Evolutionary conservation across 192 early-diverging fungal species (phyloP), one percentile per base, ranked within the genome.

Genomic region (Diversispora eburnea): DNA sequence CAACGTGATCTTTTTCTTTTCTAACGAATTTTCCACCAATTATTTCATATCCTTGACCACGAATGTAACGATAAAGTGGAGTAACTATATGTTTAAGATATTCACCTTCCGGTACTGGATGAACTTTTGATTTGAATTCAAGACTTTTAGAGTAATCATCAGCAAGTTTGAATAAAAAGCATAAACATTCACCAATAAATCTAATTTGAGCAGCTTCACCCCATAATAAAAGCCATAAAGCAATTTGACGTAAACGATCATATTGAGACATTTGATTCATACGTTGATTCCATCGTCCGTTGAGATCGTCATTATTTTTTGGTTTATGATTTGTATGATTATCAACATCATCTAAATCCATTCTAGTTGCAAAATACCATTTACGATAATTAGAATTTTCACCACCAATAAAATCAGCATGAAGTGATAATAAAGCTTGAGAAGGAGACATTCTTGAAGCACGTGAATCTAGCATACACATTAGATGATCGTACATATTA

Each of bases 351-450:
- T 87, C 81, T 67, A 85, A 76, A 70, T 90, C 87, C 25, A 90
- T 78, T 72, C 89, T 86, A 8, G 91, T 85, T 41, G 89, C 89
- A 80, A 93, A 92, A 79, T 88, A 93, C 92, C 92, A 93, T 66
- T 88, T 89, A 22, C 91, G 85, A 77, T 92, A 93, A 82, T 93
- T 93, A 68, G 91, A 87, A 64, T 90, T 80, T 74, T 90, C 89
- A 51, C 92, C 92, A 64, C 91, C 92, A 75, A 93, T 87, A 69
- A 89, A 91, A 74, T 93, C 92, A 12, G 90, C 89, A 74, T 93
- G 91, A 13, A 93, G 75, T 52, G 88, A 89, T 39, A 89, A 78
- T 54, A 93, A 71, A 45, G 92, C 92, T 77, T 88, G 83, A 15
- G 85, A 83, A 8, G 91, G 86, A 22, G 83, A 81, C 87, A 92